Evolutionary conservation across 257 asterid species (phyloP).

Genomic region (Jasminum sambac): DNA sequence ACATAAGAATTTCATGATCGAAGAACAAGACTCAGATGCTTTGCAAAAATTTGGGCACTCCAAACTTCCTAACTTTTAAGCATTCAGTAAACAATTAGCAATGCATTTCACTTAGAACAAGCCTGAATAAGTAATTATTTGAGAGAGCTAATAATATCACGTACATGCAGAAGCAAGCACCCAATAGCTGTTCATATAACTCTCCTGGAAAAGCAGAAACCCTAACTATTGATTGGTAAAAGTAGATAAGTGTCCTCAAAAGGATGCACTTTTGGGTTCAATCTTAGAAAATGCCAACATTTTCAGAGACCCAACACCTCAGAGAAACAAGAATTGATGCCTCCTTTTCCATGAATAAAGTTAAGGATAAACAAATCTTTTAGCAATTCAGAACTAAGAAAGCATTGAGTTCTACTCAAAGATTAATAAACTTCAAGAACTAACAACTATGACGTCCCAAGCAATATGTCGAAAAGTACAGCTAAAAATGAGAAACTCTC

Average conservation of each 20-base stretch:
- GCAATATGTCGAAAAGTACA: constrained; percentile 1
- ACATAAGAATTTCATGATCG: constrained; percentile 17
- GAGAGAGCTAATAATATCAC: background rate
- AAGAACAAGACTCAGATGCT: background rate
- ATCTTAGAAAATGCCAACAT: background rate
- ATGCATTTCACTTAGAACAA: background rate
- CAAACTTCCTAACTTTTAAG: constrained; percentile 12
- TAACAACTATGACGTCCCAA: constrained; percentile 1
- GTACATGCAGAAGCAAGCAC: background rate
- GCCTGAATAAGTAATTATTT: constrained; percentile 9
- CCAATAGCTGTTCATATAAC: background rate
- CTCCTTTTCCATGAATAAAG: constrained; percentile 9
- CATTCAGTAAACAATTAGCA: background rate
- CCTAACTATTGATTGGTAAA: background rate
- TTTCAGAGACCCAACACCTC: background rate
- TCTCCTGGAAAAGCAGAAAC: background rate
- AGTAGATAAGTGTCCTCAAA: background rate
- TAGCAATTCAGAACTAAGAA: background rate
- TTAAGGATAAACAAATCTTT: constrained; percentile 6
- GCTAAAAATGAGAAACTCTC: constrained; percentile 30
- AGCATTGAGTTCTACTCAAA: constrained; percentile 1
- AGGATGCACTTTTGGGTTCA: constrained; percentile 1
- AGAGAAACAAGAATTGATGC: background rate
- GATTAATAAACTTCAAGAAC: constrained; percentile 17
- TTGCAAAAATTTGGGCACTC: constrained; percentile 12